phyloP scores from a whole-genome alignment of 495 filamentous ascomycete species.

The Rusavskia elegans region DNA sequence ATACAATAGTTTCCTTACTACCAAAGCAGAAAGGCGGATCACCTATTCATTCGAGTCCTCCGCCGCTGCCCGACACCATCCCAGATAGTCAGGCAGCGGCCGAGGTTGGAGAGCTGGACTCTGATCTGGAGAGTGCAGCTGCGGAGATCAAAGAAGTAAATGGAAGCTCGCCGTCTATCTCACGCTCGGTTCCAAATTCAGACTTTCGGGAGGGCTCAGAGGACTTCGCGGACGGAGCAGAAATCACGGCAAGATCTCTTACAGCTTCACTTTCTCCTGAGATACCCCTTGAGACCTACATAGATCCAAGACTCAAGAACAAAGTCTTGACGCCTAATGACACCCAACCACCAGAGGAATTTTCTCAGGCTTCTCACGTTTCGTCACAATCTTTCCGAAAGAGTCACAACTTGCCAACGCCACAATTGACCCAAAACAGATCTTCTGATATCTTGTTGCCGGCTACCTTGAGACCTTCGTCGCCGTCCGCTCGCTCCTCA shows the following conservation, averaged over 20 bases:
- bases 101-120: not conserved
- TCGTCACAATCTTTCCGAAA: slow-evolving; percentile 3
- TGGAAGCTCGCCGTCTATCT: not conserved
- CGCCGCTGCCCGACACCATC: not conserved
- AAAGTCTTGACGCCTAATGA: not conserved
- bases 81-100: not conserved
- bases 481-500: not conserved
- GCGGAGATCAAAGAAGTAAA: not conserved
- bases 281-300: not conserved
- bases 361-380: not conserved
- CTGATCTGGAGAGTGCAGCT: not conserved
- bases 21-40: not conserved
- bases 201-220: not conserved
- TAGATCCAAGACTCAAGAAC: not conserved
- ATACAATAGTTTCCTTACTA: not conserved
- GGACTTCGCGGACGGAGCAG: not conserved
- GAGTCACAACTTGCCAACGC: slow-evolving; percentile 6
- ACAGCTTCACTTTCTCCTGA: not conserved
- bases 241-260: not conserved
- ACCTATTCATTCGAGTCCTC: not conserved
- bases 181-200: not conserved
- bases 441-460: slow-evolving; percentile 3
- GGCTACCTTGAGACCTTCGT: not conserved
- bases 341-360: not conserved
- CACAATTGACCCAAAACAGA: slow-evolving; percentile 7